phyloP scores from a whole-genome alignment of 495 filamentous ascomycete genomes.

The Aspergillus affinis region DNA sequence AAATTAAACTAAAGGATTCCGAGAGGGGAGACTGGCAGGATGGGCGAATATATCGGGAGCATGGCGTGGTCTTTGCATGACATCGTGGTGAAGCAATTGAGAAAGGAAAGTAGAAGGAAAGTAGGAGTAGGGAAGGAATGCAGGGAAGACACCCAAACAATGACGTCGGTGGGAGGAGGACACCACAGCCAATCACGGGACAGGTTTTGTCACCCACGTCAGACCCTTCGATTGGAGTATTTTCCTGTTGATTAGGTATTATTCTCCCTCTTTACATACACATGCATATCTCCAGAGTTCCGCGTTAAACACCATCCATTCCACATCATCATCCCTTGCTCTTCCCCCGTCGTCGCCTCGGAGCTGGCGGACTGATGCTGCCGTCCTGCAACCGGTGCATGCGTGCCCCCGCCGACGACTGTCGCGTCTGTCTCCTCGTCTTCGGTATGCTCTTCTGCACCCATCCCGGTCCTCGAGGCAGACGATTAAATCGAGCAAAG shows the following conservation, averaged over 20 bases:
- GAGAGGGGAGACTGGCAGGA: neutral
- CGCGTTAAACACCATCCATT: neutral
- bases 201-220: slow-evolving; percentile 12
- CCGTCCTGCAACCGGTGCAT: slow-evolving; percentile 23
- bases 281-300: neutral
- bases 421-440: slow-evolving; percentile 20
- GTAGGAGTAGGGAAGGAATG: neutral
- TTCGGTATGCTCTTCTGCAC: slow-evolving; percentile 29
- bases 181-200: slow-evolving; percentile 9
- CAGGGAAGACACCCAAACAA: neutral
- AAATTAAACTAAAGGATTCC: neutral
- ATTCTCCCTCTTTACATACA: slow-evolving; percentile 1
- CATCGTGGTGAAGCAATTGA: neutral
- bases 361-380: slow-evolving; percentile 27
- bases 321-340: neutral
- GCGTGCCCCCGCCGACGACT: slow-evolving; percentile 20
- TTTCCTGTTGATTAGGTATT: no score
- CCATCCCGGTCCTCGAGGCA: slow-evolving; percentile 39
- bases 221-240: neutral
- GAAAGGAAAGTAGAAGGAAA: neutral
- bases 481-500: slow-evolving; percentile 26
- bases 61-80: neutral
- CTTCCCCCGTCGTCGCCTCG: slow-evolving; percentile 1
- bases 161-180: neutral
- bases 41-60: neutral